A percentile compares a stretch with the other conserved stretches of the same genome.
Conservation (phyloP, 1,284 basidiomycete species). For the Flammula alnicola region DNA sequence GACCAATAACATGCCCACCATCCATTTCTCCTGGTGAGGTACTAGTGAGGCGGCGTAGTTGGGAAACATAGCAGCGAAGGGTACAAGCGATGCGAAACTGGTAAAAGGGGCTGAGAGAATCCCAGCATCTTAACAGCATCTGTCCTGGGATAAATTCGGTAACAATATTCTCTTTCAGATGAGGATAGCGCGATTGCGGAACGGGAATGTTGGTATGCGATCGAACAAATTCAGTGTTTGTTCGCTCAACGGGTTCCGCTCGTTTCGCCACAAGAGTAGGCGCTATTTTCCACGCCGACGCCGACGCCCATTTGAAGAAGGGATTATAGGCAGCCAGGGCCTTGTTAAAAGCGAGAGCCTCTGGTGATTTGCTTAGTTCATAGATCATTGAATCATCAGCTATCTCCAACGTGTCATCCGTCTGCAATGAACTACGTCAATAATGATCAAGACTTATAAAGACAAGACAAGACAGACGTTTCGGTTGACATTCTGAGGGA, state of each 20-base stretch:
- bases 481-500: slow-evolving; percentile 8
- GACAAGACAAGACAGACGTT: not conserved
- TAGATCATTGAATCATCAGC: slow-evolving; percentile 1
- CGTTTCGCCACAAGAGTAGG: slow-evolving; percentile 9
- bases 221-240: slow-evolving; percentile 6
- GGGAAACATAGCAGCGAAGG: slow-evolving; percentile 32
- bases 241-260: not conserved
- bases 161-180: slow-evolving; percentile 9
- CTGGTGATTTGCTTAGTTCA: not conserved
- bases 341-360: slow-evolving; percentile 3
- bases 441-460: not conserved
- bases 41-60: slow-evolving; percentile 29
- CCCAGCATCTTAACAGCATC: slow-evolving; percentile 29
- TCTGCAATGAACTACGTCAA: not conserved
- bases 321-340: not conserved
- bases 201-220: slow-evolving; percentile 12
- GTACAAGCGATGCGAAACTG: slow-evolving; percentile 31
- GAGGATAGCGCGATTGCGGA: slow-evolving; percentile 14
- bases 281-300: slow-evolving; percentile 1
- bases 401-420: not conserved
- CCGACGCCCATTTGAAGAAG: not conserved
- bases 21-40: not conserved
- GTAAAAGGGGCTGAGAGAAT: slow-evolving; percentile 22
- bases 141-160: slow-evolving; percentile 12
- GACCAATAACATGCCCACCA: slow-evolving; percentile 4